Evolutionary conservation across 2,329 filamentous ascomycete genomes (phyloP).

Genomic region (Grosmannia penicillata): DNA sequence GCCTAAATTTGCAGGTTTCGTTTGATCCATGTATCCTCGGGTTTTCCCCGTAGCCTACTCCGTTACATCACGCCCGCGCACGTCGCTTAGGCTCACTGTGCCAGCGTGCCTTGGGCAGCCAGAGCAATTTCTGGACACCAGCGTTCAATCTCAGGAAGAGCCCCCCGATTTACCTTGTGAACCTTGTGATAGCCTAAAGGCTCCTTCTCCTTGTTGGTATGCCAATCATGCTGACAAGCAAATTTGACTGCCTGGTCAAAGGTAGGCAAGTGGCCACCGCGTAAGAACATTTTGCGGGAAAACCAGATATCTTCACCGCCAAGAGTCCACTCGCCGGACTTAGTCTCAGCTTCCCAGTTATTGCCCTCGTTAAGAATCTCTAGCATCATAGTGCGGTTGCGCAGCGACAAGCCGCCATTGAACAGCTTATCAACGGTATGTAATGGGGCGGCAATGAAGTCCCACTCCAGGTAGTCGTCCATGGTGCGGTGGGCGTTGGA

Average conservation of each 20-base stretch:
- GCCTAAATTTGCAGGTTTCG: no score
- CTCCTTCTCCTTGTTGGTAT: constrained; percentile 9
- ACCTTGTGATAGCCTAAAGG: constrained; percentile 15
- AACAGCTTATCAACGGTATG: constrained; percentile 12
- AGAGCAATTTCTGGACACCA: constrained; percentile 14
- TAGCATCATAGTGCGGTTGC: constrained; percentile 19
- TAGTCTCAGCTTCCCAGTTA: constrained; percentile 21
- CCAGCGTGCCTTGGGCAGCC: constrained; percentile 9
- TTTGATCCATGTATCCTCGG: no score
- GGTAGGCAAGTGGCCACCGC: constrained; percentile 10
- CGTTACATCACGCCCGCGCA: no score
- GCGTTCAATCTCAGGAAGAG: constrained; percentile 8
- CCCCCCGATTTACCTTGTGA: constrained; percentile 8
- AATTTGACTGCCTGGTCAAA: constrained; percentile 9
- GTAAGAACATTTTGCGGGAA: constrained; percentile 10
- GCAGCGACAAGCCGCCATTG: constrained; percentile 22
- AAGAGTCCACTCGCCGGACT: constrained; percentile 8
- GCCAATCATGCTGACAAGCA: constrained; percentile 12
- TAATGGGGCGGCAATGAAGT: constrained; percentile 21
- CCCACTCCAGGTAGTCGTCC: constrained; percentile 22
- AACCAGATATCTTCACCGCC: constrained; percentile 16
- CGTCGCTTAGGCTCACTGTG: no score
- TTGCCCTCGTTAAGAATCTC: constrained; percentile 28
- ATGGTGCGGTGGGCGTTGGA: constrained; percentile 13
- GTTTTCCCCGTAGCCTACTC: no score